These are phyloP conservation scores for Balansia obtecta DNA, from an alignment of 2,329 filamentous ascomycete species.

Conservation along the genomic window DNA sequence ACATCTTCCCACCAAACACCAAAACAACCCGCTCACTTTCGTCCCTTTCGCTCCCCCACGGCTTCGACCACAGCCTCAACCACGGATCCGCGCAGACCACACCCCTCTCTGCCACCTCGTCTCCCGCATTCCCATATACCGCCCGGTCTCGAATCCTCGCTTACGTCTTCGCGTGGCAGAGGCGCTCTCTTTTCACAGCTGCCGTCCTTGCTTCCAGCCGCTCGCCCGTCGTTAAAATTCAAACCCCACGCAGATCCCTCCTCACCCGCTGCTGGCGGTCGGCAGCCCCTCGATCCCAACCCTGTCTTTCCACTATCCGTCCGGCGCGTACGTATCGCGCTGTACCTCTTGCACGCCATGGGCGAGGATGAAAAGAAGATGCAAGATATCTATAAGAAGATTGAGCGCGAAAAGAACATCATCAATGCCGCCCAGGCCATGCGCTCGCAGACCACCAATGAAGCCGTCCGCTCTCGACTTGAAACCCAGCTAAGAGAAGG, in stretches of 20 bases:
- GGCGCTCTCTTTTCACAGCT: background rate
- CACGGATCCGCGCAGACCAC: background rate
- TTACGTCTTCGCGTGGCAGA: background rate
- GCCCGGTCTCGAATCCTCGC: background rate
- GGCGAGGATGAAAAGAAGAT: conserved; percentile 51
- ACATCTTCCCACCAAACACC: conserved; percentile 21
- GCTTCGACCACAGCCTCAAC: conserved; percentile 2
- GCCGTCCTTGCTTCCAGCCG: background rate
- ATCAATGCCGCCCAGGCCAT: conserved; percentile 91
- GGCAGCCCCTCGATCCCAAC: background rate
- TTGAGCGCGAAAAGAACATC: conserved; percentile 90
- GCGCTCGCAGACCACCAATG: conserved; percentile 92
- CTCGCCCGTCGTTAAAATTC: too few relatives aligned
- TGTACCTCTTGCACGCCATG: conserved; percentile 34
- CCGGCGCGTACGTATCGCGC: conserved; percentile 27
- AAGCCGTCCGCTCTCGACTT: conserved; percentile 76
- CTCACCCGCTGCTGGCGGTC: background rate
- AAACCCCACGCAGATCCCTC: background rate
- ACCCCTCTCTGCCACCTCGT: background rate
- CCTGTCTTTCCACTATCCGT: conserved; percentile 11
- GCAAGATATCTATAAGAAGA: conserved; percentile 87
- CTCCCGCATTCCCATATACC: too few relatives aligned
- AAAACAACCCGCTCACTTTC: conserved; percentile 9
- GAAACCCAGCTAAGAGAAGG: conserved; percentile 92
- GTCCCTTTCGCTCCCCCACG: conserved; percentile 8